Conservation (phyloP, 768 basidiomycete genomes). For the Hypholoma sublateritium region DNA sequence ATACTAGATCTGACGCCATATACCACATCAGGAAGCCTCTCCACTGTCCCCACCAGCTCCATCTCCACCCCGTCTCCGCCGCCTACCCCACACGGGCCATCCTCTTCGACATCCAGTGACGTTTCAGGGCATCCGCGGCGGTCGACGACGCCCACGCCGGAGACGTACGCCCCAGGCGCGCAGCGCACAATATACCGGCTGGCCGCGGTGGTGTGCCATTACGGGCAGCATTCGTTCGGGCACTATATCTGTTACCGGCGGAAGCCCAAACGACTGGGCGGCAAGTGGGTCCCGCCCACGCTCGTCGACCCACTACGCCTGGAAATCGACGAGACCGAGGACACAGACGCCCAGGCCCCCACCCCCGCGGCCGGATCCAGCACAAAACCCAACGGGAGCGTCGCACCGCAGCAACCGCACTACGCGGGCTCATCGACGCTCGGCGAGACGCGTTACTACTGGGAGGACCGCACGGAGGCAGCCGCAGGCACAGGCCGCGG, state of each 20-base stretch:
- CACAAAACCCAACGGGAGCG: slow-evolving; percentile 7
- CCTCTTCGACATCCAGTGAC: slow-evolving; percentile 8
- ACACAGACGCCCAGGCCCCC: slow-evolving; percentile 17
- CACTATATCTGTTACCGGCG: slow-evolving; percentile 93
- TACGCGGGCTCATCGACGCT: slow-evolving; percentile 17
- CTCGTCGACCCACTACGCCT: slow-evolving; percentile 29
- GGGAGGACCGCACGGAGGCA: slow-evolving; percentile 50
- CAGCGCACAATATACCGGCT: slow-evolving; percentile 84
- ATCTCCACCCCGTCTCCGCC: slow-evolving; percentile 64
- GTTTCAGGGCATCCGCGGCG: slow-evolving; percentile 29
- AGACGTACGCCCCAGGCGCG: slow-evolving; percentile 38
- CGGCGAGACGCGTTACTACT: slow-evolving; percentile 43
- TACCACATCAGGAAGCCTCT: slow-evolving; percentile 79
- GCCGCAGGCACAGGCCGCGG: slow-evolving; percentile 51
- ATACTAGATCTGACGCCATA: slow-evolving; percentile 87
- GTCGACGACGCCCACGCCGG: slow-evolving; percentile 57
- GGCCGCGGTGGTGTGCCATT: slow-evolving; percentile 86
- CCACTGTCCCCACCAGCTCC: slow-evolving; percentile 64
- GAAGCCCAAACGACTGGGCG: slow-evolving; percentile 58
- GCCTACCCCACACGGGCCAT: slow-evolving; percentile 21
- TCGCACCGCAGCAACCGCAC: not conserved
- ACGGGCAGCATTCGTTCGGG: slow-evolving; percentile 88
- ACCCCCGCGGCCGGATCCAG: not conserved
- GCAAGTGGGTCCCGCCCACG: slow-evolving; percentile 37
- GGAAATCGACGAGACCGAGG: slow-evolving; percentile 20